Evolutionary conservation across 495 filamentous ascomycete species (phyloP).

Genomic region (Penicillium soppii): DNA sequence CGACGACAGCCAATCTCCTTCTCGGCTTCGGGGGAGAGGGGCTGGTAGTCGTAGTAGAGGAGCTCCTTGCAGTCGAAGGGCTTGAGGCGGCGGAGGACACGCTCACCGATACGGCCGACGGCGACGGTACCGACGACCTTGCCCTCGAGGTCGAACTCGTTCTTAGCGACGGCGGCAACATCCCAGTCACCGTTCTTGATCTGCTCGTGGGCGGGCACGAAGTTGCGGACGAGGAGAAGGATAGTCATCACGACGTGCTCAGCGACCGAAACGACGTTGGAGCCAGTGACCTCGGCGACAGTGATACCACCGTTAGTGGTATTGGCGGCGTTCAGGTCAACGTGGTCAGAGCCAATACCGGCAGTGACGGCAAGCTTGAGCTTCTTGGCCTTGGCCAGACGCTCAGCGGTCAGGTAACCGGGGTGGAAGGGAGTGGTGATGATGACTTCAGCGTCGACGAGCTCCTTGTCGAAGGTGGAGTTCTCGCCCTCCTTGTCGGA

Average conservation of each 20-base stretch:
- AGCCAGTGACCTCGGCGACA: slow-evolving; percentile 94
- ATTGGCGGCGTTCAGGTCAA: slow-evolving; percentile 96
- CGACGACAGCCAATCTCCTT: slow-evolving; percentile 94
- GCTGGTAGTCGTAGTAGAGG: slow-evolving; percentile 99
- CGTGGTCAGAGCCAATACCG: slow-evolving; percentile 96
- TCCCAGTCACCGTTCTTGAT: slow-evolving; percentile 88
- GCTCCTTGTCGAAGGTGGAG: slow-evolving; percentile 91
- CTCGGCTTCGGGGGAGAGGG: slow-evolving; percentile 80
- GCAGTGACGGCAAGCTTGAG: slow-evolving; percentile 96
- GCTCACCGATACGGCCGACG: slow-evolving; percentile 97
- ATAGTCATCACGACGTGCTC: slow-evolving; percentile 99
- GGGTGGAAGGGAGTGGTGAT: slow-evolving; percentile 99
- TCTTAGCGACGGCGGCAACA: slow-evolving; percentile 93
- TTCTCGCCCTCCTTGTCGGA: slow-evolving; percentile 95
- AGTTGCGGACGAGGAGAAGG: slow-evolving; percentile 94
- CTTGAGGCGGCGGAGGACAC: slow-evolving; percentile 91
- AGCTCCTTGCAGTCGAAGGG: slow-evolving; percentile 99
- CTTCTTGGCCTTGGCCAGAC: slow-evolving; percentile 96
- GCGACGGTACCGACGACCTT: slow-evolving; percentile 98
- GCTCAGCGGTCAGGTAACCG: slow-evolving; percentile 94
- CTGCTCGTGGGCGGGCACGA: slow-evolving; percentile 95
- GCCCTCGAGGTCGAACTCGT: slow-evolving; percentile 94
- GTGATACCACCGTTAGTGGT: slow-evolving; percentile 97
- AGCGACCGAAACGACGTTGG: slow-evolving; percentile 86
- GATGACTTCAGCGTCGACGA: slow-evolving; percentile 96